Conservation (phyloP, 2,329 filamentous ascomycete species). For the Fusarium devonianum region DNA sequence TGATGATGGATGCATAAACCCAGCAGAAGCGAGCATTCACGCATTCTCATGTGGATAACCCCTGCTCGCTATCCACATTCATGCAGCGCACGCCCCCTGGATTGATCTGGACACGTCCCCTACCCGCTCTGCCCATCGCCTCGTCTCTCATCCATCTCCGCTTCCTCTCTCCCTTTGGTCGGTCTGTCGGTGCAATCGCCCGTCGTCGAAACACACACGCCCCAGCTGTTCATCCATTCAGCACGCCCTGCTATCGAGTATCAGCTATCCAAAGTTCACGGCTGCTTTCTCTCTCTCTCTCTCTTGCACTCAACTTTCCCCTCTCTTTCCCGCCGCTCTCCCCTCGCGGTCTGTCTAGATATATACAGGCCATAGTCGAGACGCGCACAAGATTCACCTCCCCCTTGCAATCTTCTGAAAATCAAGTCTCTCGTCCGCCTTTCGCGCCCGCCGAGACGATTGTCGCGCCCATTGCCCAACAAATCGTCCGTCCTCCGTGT, state of each 20-base stretch:
- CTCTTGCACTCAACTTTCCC: too few species aligned
- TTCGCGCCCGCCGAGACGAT: neutral
- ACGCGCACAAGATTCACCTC: too few species aligned
- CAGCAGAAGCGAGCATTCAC: constrained; percentile 4
- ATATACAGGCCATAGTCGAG: too few species aligned
- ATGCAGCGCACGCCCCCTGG: constrained; percentile 19
- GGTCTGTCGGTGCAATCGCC: constrained; percentile 17
- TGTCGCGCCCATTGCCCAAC: constrained; percentile 8
- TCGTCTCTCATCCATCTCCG: constrained; percentile 5
- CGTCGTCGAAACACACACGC: constrained; percentile 32
- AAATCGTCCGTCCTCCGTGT: constrained; percentile 29
- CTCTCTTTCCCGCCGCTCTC: neutral
- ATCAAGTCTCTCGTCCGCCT: too few species aligned
- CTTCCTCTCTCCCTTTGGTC: constrained; percentile 32
- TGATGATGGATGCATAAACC: constrained; percentile 13
- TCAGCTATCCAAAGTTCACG: neutral
- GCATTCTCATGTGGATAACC: constrained; percentile 11
- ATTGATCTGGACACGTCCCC: too few species aligned
- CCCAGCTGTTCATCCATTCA: neutral
- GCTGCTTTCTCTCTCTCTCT: neutral
- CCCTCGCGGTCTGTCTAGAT: too few species aligned
- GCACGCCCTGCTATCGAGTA: neutral
- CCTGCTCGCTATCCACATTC: constrained; percentile 3
- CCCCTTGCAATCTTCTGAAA: too few species aligned
- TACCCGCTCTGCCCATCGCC: neutral